A percentile compares a stretch with the other conserved stretches of the same genome.
phyloP scores from a whole-genome alignment of 306 rosid species.

The Castanea crenata region DNA sequence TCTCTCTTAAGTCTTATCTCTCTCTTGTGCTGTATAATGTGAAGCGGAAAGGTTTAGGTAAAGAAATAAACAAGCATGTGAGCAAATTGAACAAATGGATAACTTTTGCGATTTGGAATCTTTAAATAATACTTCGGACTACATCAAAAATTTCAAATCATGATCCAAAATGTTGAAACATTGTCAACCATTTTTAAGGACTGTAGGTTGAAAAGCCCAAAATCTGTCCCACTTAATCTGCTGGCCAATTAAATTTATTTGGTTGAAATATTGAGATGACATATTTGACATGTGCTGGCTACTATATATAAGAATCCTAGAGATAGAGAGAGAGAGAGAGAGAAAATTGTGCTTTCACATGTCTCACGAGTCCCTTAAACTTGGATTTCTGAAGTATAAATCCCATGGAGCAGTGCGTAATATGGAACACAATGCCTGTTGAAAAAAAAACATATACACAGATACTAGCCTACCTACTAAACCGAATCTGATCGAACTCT shows the following conservation, averaged over 20 bases:
- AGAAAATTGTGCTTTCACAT: not conserved
- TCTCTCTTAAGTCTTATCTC: not conserved
- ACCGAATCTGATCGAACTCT: too few relatives aligned
- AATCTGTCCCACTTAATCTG: too few relatives aligned
- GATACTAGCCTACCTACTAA: too few relatives aligned
- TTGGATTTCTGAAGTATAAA: not conserved
- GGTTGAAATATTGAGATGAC: too few relatives aligned
- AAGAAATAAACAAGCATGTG: not conserved
- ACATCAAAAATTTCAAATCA: slow-evolving; percentile 2
- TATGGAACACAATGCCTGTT: too few relatives aligned
- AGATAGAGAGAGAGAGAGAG: not conserved
- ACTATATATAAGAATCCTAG: too few relatives aligned
- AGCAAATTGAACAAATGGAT: slow-evolving; percentile 15
- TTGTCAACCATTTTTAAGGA: not conserved
- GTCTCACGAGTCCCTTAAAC: slow-evolving; percentile 1
- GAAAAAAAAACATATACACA: too few relatives aligned
- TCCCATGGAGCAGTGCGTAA: not conserved
- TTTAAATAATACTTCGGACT: slow-evolving; percentile 14
- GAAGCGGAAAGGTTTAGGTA: not conserved
- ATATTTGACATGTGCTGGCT: too few relatives aligned
- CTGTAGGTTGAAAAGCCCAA: too few relatives aligned
- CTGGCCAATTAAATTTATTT: too few relatives aligned
- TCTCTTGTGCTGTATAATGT: not conserved
- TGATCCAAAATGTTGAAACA: not conserved
- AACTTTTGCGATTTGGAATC: slow-evolving; percentile 8